phyloP scores from a whole-genome alignment of 2,329 filamentous ascomycete genomes.

The Pseudogymnoascus destructans region DNA sequence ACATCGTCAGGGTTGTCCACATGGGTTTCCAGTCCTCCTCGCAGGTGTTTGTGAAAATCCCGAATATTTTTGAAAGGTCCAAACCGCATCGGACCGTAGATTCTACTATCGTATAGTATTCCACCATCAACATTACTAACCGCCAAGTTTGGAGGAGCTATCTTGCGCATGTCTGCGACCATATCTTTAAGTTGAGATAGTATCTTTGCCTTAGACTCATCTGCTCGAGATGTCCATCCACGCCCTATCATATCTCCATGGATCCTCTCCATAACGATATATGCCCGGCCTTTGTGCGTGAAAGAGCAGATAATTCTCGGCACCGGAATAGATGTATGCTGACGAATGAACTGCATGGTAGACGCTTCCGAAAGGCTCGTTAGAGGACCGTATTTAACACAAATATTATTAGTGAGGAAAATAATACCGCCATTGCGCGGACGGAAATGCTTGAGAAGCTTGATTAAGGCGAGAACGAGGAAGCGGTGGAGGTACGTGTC shows the following conservation, averaged over 20 bases:
- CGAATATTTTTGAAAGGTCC: conserved; percentile 26
- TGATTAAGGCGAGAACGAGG: conserved; percentile 5
- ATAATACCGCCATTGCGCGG: conserved; percentile 2
- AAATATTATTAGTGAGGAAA: conserved; percentile 15
- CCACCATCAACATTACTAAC: neutral
- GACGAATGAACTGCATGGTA: conserved; percentile 27
- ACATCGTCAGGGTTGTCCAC: conserved; percentile 9
- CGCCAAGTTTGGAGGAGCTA: neutral
- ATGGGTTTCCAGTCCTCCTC: conserved; percentile 14
- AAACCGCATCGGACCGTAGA: conserved; percentile 9
- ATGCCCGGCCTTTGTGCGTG: conserved; percentile 22
- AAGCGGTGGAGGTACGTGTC: neutral
- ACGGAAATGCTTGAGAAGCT: conserved; percentile 9
- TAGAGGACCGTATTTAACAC: conserved; percentile 25
- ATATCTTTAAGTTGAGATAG: conserved; percentile 24
- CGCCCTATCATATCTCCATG: conserved; percentile 26
- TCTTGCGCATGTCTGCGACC: conserved; percentile 13
- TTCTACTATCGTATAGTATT: neutral
- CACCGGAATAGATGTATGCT: conserved; percentile 29
- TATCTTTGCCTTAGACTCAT: conserved; percentile 27
- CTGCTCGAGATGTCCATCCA: conserved; percentile 24
- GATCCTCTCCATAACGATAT: conserved; percentile 31
- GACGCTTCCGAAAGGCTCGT: conserved; percentile 25
- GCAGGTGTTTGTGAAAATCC: conserved; percentile 27
- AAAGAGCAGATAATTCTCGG: conserved; percentile 29